phyloP scores from a whole-genome alignment of 345 rosid genomes.

The Alliaria petiolata region DNA sequence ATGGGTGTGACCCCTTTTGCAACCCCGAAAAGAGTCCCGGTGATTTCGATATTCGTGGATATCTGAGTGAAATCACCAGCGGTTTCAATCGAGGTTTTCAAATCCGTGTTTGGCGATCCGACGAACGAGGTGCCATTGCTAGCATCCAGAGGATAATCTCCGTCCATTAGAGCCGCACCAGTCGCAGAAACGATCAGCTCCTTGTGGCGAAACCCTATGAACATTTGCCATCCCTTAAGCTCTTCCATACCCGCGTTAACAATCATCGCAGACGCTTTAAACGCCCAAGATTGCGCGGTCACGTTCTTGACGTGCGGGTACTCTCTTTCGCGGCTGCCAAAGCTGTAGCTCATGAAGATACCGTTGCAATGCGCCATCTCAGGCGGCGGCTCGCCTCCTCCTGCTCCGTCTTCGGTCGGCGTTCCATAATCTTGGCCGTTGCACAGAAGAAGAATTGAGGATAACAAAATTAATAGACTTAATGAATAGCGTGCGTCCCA shows the following conservation, averaged over 20 bases:
- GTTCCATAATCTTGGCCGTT: conserved; percentile 49
- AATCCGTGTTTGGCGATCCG: conserved; percentile 52
- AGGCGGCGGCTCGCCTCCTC: conserved; percentile 45
- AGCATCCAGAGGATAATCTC: conserved; percentile 59
- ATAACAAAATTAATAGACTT: conserved; percentile 17
- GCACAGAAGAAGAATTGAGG: conserved; percentile 12
- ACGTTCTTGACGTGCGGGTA: conserved; percentile 69
- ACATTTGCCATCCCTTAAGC: conserved; percentile 71
- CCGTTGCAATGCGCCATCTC: conserved; percentile 65
- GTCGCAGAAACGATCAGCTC: conserved; percentile 62
- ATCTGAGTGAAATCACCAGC: conserved; percentile 81
- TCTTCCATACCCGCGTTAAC: conserved; percentile 63
- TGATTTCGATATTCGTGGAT: conserved; percentile 46
- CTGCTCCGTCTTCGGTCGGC: conserved; percentile 18
- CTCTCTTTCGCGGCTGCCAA: conserved; percentile 50
- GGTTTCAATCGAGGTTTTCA: conserved; percentile 74
- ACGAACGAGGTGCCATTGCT: conserved; percentile 69
- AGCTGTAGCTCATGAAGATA: conserved; percentile 57
- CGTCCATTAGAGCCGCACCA: conserved; percentile 51
- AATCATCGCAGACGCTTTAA: conserved; percentile 53
- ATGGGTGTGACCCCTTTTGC: conserved; percentile 47
- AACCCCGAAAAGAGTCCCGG: conserved; percentile 76
- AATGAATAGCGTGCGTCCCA: conserved; percentile 19
- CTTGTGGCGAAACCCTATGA: conserved; percentile 59
- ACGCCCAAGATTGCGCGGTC: conserved; percentile 87